Evolutionary conservation across 1,139 yeast species (phyloP).

Genomic region (Taphrina confusa): DNA sequence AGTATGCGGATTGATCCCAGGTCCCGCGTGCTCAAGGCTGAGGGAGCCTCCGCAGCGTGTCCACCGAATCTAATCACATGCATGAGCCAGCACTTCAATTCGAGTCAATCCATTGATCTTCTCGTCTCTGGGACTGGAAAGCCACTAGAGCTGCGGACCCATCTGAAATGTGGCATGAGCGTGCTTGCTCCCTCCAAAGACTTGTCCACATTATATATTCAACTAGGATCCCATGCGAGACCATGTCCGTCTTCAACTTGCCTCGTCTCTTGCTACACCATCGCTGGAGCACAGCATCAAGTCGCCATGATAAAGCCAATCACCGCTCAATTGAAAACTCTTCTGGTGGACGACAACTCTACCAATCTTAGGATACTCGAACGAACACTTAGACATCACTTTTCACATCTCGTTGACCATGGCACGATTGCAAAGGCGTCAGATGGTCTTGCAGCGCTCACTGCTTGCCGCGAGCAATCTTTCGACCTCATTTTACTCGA

Average conservation of each 20-base stretch:
- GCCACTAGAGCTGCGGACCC: background rate
- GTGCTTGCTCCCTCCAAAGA: no score
- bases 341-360: constrained; percentile 32
- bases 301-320: constrained; percentile 2
- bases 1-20: no score
- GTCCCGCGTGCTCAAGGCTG: no score
- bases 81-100: no score
- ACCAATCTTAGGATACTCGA: constrained; percentile 23
- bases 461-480: background rate
- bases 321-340: constrained; percentile 9
- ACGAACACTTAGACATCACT: constrained; percentile 23
- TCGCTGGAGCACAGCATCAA: background rate
- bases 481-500: constrained; percentile 30
- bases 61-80: no score
- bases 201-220: no score
- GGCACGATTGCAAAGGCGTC: constrained; percentile 2
- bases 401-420: constrained; percentile 18
- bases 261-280: no score
- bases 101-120: no score
- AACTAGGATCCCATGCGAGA: no score
- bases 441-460: constrained; percentile 23
- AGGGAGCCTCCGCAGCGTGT: no score
- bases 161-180: background rate
- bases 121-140: no score
- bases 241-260: no score